Evolutionary conservation across 106 monocot species (phyloP).

Genomic region (Apostasia ramifera): DNA sequence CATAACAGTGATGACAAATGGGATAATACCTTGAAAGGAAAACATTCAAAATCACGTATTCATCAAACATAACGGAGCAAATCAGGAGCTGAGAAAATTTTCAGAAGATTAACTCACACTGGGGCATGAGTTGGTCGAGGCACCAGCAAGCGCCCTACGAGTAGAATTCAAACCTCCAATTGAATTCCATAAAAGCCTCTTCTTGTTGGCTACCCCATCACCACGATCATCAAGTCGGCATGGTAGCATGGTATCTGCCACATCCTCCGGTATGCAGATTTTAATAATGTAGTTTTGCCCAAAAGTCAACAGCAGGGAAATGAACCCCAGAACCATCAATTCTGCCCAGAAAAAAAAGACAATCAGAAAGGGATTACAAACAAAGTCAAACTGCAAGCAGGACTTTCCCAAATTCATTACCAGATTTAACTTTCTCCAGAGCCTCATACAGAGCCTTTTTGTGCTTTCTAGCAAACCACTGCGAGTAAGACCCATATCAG

Average conservation of each 20-base stretch:
- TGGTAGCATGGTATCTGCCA: slow-evolving; percentile 81
- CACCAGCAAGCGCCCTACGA: slow-evolving; percentile 20
- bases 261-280: slow-evolving; percentile 65
- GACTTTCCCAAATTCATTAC: slow-evolving; percentile 15
- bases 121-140: slow-evolving; percentile 10
- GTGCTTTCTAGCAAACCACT: slow-evolving; percentile 51
- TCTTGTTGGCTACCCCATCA: slow-evolving; percentile 4
- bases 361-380: background rate
- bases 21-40: background rate
- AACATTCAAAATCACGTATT: background rate
- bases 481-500: slow-evolving; percentile 9
- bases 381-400: too few relatives aligned
- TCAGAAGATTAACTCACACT: slow-evolving; percentile 18
- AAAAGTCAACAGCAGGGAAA: slow-evolving; percentile 82
- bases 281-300: slow-evolving; percentile 62
- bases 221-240: slow-evolving; percentile 21
- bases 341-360: slow-evolving; percentile 33
- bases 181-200: slow-evolving; percentile 31
- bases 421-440: slow-evolving; percentile 86
- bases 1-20: background rate
- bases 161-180: slow-evolving; percentile 4
- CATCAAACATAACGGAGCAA: background rate
- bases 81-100: background rate
- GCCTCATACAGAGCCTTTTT: slow-evolving; percentile 72
- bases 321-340: slow-evolving; percentile 94